Percentiles rank a stretch among this genome's conserved stretches.
Conservation (phyloP, 768 basidiomycete genomes). For the Termitomyces sp. region DNA sequence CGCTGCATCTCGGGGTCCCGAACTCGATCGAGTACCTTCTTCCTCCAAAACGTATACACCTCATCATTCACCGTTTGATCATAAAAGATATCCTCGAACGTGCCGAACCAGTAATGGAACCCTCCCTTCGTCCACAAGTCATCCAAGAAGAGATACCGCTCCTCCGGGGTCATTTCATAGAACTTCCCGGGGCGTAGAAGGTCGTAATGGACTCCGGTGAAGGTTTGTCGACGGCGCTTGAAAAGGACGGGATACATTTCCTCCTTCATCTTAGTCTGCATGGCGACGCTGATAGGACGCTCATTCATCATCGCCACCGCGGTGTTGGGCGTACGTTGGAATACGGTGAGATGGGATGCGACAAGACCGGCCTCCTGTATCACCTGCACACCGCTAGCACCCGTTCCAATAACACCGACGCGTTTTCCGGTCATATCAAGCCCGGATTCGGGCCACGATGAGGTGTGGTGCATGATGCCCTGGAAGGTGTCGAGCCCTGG, state of each 20-base stretch:
- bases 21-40: constrained; percentile 17
- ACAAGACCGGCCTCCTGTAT: constrained; percentile 19
- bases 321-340: constrained; percentile 23
- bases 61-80: constrained; percentile 16
- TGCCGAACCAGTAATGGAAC: constrained; percentile 18
- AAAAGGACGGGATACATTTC: constrained; percentile 16
- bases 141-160: constrained; percentile 17
- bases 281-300: constrained; percentile 7
- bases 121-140: constrained; percentile 19
- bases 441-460: constrained; percentile 18
- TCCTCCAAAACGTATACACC: constrained; percentile 21
- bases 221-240: constrained; percentile 16
- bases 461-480: constrained; percentile 19
- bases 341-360: constrained; percentile 21
- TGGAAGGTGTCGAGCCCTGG: constrained; percentile 20
- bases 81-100: constrained; percentile 12
- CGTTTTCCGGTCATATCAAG: constrained; percentile 21
- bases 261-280: constrained; percentile 15
- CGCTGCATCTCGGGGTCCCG: constrained; percentile 16
- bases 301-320: constrained; percentile 20
- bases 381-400: constrained; percentile 23
- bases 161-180: constrained; percentile 14
- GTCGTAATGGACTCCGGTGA: constrained; percentile 13
- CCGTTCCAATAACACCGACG: constrained; percentile 25
- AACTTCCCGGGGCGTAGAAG: constrained; percentile 2